These are phyloP conservation scores for Carallia pectinifolia DNA, from an alignment of 345 rosid species.

Conservation along the genomic window DNA sequence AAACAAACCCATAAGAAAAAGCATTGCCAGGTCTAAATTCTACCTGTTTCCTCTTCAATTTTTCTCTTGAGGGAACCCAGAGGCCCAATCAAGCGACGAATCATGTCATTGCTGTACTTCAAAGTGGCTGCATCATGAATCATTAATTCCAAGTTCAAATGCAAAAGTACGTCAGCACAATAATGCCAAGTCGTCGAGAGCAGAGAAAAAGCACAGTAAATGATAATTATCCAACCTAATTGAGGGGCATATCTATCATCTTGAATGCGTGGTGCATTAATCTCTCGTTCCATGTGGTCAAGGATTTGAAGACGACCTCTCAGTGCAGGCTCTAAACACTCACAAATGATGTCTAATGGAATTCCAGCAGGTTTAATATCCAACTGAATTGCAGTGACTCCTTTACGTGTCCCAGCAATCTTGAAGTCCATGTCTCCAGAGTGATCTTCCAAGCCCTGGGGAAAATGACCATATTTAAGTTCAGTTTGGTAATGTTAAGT, in stretches of 20 bases:
- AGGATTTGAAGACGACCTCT: slow-evolving; percentile 93
- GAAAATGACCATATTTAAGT: slow-evolving; percentile 7
- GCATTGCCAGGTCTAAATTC: slow-evolving; percentile 5
- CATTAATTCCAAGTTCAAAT: slow-evolving; percentile 16
- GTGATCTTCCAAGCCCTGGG: slow-evolving; percentile 96
- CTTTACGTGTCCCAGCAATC: slow-evolving; percentile 88
- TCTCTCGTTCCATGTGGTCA: slow-evolving; percentile 79
- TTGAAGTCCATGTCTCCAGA: slow-evolving; percentile 99
- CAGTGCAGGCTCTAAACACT: slow-evolving; percentile 73
- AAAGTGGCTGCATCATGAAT: slow-evolving; percentile 55
- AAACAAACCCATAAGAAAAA: not conserved
- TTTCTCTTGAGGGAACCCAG: slow-evolving; percentile 74
- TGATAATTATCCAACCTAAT: slow-evolving; percentile 48
- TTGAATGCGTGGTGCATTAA: slow-evolving; percentile 60
- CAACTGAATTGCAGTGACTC: slow-evolving; percentile 88
- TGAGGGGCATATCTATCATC: slow-evolving; percentile 58
- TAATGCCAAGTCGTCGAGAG: not conserved
- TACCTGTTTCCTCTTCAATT: slow-evolving; percentile 95
- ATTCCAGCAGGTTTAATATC: slow-evolving; percentile 99
- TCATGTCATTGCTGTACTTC: slow-evolving; percentile 75
- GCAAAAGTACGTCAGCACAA: not conserved
- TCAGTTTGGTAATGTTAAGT: too few species aligned
- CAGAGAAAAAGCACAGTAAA: slow-evolving; percentile 14
- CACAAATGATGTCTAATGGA: slow-evolving; percentile 88
- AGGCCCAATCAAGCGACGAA: slow-evolving; percentile 89